A percentile compares a stretch with the other conserved stretches of the same genome.
Conservation (phyloP, 768 basidiomycete genomes). For the Zangia roseola region DNA sequence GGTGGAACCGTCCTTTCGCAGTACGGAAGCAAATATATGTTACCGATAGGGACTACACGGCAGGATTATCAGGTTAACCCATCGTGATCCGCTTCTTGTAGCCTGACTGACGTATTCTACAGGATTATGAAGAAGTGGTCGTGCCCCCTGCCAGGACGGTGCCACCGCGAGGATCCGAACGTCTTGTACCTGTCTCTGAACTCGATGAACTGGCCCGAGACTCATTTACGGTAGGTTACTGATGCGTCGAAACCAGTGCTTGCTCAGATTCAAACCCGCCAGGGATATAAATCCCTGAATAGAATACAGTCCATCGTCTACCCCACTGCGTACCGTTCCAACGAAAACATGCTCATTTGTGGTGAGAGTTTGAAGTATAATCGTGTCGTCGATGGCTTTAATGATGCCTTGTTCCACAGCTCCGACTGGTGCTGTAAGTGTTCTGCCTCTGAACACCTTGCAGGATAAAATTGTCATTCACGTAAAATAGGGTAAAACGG, state of each 20-base stretch:
- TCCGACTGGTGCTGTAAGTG: constrained; percentile 92
- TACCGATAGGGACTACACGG: constrained; percentile 82
- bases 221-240: constrained; percentile 72
- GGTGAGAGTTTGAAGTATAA: constrained; percentile 18
- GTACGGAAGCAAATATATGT: constrained; percentile 71
- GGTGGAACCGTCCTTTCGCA: constrained; percentile 64
- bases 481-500: constrained; percentile 86
- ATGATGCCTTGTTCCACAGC: constrained; percentile 45
- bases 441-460: background rate
- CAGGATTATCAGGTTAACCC: constrained; percentile 59
- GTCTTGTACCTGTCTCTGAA: constrained; percentile 65
- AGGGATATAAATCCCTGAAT: constrained; percentile 89
- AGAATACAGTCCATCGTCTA: constrained; percentile 95
- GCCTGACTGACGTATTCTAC: constrained; percentile 7
- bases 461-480: constrained; percentile 2
- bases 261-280: background rate
- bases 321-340: constrained; percentile 89
- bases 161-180: constrained; percentile 70
- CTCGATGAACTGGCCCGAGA: constrained; percentile 75
- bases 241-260: background rate
- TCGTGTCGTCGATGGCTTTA: background rate
- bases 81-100: background rate
- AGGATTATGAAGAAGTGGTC: constrained; percentile 89
- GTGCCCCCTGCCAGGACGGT: constrained; percentile 82
- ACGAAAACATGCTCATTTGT: constrained; percentile 89